Base-by-base conservation (phyloP, 306 rosid genomes). In the Echinosophora koreensis region DNA sequence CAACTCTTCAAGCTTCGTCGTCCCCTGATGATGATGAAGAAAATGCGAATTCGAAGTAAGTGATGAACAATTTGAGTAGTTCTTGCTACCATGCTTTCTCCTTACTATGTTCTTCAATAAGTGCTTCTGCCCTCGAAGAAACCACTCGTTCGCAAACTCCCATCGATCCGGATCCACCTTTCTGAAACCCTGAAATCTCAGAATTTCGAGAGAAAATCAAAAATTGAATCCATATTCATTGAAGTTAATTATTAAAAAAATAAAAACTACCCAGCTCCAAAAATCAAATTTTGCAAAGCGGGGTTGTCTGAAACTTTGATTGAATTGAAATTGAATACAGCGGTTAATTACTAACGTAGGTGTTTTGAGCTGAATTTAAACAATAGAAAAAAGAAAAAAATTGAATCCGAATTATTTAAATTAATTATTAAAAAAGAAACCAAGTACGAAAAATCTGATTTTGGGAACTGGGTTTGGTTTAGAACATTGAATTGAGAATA, bases 111-210 rank as follows among this genome's bases (percentile, higher is more conserved):
- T 92, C 56, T 60, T 77, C 80, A 95, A 55, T 54, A 90, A 79
- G 47, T 92, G 97, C 76, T 84, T 88, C 71, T 95, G 97, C 14
- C 93, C 97, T 0, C 94, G 78, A 2, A 95, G 88, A 63, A 95
- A 95, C 91, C 96, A 92, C 84, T 95, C 96, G 78, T 84, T 95
- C 56, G 98, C 98, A 17, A 95, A 95, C 66, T 95, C 98, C 98
- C 98, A 95, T 51, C 80, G 71, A 74, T 95, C 98, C 14, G 98
- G 97, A 77, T 95, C 97, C 12, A 95, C 97, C 78, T 95, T 95
- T 59, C 88, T 86, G 85, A 95, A 95, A 27, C 96, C 97, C 98
- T 93, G 72, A 41, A 9, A 22, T 4, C 5, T 2, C 10, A 51
- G 2, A 51, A 5, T 14, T 50, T 5, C 7, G 32, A 4, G 32